Evolutionary conservation across 108 stramenopile species (phyloP).

Genomic region (Nitzschia putrida): DNA sequence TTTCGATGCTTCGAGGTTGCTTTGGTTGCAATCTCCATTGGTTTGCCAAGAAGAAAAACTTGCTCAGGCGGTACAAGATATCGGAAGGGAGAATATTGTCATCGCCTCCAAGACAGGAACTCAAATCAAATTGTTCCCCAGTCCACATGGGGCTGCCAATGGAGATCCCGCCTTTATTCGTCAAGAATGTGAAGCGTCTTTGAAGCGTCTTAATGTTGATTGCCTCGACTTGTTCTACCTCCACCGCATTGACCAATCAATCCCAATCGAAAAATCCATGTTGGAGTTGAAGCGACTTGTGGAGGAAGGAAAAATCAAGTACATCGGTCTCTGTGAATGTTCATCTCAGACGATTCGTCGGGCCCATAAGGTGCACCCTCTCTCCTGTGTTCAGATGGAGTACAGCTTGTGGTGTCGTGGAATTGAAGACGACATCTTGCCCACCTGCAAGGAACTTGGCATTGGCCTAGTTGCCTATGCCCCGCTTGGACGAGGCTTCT

Average conservation of each 20-base stretch:
- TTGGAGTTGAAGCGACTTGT: slow-evolving; percentile 16
- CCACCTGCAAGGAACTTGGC: slow-evolving; percentile 40
- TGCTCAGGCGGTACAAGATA: not conserved
- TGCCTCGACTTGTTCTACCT: slow-evolving; percentile 45
- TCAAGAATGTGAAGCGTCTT: slow-evolving; percentile 2
- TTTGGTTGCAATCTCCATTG: too few species aligned
- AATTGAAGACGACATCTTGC: slow-evolving; percentile 41
- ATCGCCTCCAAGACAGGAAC: not conserved
- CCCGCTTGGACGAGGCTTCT: slow-evolving; percentile 33
- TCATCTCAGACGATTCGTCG: slow-evolving; percentile 21
- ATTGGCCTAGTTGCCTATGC: slow-evolving; percentile 44
- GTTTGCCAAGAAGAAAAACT: not conserved
- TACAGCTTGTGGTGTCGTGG: slow-evolving; percentile 40
- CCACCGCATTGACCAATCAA: slow-evolving; percentile 24
- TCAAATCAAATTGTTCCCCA: not conserved
- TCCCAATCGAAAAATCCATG: slow-evolving; percentile 13
- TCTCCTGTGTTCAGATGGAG: slow-evolving; percentile 36
- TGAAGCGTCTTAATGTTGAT: slow-evolving; percentile 31
- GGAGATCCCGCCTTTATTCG: not conserved
- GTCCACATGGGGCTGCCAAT: not conserved
- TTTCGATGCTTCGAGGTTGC: not conserved
- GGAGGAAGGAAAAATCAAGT: slow-evolving; percentile 45
- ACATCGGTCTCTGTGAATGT: slow-evolving; percentile 40
- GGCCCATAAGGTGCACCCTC: slow-evolving; percentile 21
- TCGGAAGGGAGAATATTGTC: not conserved